Evolutionary conservation across 345 rosid genomes (phyloP), one percentile per base, ranked within the genome.

Genomic region (Arabis alpina): DNA sequence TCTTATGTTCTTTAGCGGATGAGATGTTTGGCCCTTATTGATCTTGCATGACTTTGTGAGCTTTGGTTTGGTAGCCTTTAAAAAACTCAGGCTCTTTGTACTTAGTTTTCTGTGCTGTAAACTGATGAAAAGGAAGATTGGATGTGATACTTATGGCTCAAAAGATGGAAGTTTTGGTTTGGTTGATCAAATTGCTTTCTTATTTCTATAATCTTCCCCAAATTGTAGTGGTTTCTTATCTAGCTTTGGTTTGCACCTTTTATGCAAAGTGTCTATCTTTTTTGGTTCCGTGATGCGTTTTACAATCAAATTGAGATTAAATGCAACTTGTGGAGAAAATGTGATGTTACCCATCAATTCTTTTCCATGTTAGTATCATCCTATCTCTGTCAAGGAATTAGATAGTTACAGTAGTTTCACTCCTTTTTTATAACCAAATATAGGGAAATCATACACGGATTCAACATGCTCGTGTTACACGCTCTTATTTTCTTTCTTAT

Each of bases 181-280:
- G 59, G 37, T 16, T 54, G 58, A 44, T 61, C 9, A 36, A 61
- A 45, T 45, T 28, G 14, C 16, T 54, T 60, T 52, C 45, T 19
- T 61, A 45, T 48, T 36, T 54, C 6, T 13, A 5, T 54, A 8
- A 27, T 45, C 37, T 51, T 61, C 24, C 34, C 51, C 11, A 6
- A 52, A 36, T 37, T 37, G 57, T 61, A 44, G 41, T 64, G 51
- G 39, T 47, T 45, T 75, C 39, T 44, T 52, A 36, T 37, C 64
- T 45, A 37, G 32, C 40, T 61, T 36, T 36, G 13, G 14, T 39
- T 11, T 48, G 43, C 42, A 36, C 27, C 39, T 44, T 39, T 36
- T 74, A 58, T 30, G 25, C 49, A 55, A 56, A 64, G 60, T 2
- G 28, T 57, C 44, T 37, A 57, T 41, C 52, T 56, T 48, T 74